Evolutionary conservation across 192 early-diverging fungal genomes (phyloP).

Genomic region (Coemansia sp.): DNA sequence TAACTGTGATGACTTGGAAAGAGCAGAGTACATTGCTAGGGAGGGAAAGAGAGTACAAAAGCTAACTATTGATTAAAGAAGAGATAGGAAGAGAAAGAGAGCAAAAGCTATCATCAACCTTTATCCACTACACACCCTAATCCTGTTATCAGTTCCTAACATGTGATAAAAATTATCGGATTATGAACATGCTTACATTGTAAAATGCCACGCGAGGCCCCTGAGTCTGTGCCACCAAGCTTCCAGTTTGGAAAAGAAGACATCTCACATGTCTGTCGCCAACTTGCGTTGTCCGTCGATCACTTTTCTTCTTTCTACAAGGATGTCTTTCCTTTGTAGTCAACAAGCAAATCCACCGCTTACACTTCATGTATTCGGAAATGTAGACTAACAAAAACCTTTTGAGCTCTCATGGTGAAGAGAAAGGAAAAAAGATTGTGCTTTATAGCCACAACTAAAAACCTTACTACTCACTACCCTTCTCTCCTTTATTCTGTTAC

Average conservation of each 20-base stretch:
- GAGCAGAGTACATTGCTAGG: conserved; percentile 1
- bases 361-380: not conserved
- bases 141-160: not conserved
- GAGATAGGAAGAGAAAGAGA: not conserved
- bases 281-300: not conserved
- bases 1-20: not conserved
- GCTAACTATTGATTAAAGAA: not conserved
- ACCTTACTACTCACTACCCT: not conserved
- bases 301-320: not conserved
- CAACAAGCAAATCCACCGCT: not conserved
- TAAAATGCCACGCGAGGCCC: not conserved
- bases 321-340: not conserved
- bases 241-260: not conserved
- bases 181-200: not conserved
- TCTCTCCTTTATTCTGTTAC: not conserved
- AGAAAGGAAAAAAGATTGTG: not conserved
- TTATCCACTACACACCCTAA: not conserved
- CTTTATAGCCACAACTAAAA: too few species aligned
- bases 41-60: not conserved
- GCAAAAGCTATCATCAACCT: not conserved
- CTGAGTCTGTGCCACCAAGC: not conserved
- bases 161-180: not conserved
- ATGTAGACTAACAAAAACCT: not conserved
- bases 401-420: not conserved
- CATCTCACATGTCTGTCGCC: not conserved